Evolutionary conservation across 768 basidiomycete genomes (phyloP), one percentile per base, ranked within the genome.

Genomic region (Rossbeevera mucosa): DNA sequence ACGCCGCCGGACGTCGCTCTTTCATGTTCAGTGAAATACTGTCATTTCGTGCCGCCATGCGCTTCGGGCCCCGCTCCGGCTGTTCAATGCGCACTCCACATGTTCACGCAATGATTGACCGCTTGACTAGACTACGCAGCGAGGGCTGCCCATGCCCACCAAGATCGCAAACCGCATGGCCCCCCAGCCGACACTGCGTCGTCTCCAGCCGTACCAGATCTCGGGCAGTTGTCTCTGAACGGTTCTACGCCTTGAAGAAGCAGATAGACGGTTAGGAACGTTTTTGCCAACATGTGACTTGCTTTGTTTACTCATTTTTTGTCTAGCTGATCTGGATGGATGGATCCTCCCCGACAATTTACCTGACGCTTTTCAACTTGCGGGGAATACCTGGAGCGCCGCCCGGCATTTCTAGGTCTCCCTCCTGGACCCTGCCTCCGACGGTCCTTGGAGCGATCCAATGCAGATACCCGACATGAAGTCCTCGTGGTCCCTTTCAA

Each of bases 391-490:
- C 56, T 58, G 50, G 54, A 46, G 54, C 56, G 62, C 47, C 56
- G 55, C 54, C 43, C 55, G 55, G 64, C 43, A 41, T 64, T 60
- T 59, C 64, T 47, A 61, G 31, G 53, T 44, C 31, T 52, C 57
- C 54, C 61, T 59, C 52, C 47, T 58, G 55, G 58, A 52, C 59
- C 58, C 56, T 62, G 48, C 56, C 42, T 58, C 58, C 47, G 54
- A 60, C 58, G 18, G 55, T 59, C 54, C 55, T 61, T 69, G 63
- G 65, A 65, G 63, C 61, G 67, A 71, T 71, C 59, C 56, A 59
- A 59, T 57, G 54, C 66, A 70, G 67, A 71, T 69, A 69, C 61
- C 65, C 67, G 67, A 69, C 62, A 69, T 69, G 69, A 69, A 65
- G 42, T 59, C 64, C 68, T 65, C 68, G 65, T 69, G 66, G 62